Evolutionary conservation across 2,329 filamentous ascomycete genomes (phyloP).

Genomic region (Diaporthe citrichinensis): DNA sequence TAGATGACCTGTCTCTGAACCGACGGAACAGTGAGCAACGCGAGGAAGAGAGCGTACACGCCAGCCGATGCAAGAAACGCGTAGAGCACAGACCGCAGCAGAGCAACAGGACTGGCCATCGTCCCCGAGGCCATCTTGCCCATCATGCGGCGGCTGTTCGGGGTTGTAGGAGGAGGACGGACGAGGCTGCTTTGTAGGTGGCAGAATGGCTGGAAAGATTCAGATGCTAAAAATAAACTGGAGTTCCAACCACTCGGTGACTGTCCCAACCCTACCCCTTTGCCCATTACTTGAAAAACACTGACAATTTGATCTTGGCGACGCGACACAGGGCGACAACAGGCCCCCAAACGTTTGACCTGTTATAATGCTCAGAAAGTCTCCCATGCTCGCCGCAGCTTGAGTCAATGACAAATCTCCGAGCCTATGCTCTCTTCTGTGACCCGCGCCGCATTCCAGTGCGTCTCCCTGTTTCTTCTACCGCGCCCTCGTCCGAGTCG

Average conservation of each 20-base stretch:
- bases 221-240: neutral
- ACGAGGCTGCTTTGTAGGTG: neutral
- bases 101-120: neutral
- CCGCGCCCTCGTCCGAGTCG: neutral
- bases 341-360: neutral
- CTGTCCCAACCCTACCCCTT: neutral
- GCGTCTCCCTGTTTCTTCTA: neutral
- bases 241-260: too few relatives aligned
- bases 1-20: slow-evolving; percentile 71
- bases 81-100: slow-evolving; percentile 17
- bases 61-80: neutral
- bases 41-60: slow-evolving; percentile 46
- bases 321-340: neutral
- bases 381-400: neutral
- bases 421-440: neutral
- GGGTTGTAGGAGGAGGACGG: neutral
- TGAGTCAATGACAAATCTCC: neutral
- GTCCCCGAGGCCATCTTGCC: neutral
- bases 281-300: neutral
- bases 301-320: neutral
- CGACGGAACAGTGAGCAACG: slow-evolving; percentile 51
- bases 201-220: neutral
- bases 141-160: neutral
- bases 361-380: neutral
- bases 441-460: neutral